phyloP scores from a whole-genome alignment of 805 yeast species.

The Starmerella riodocensis region DNA sequence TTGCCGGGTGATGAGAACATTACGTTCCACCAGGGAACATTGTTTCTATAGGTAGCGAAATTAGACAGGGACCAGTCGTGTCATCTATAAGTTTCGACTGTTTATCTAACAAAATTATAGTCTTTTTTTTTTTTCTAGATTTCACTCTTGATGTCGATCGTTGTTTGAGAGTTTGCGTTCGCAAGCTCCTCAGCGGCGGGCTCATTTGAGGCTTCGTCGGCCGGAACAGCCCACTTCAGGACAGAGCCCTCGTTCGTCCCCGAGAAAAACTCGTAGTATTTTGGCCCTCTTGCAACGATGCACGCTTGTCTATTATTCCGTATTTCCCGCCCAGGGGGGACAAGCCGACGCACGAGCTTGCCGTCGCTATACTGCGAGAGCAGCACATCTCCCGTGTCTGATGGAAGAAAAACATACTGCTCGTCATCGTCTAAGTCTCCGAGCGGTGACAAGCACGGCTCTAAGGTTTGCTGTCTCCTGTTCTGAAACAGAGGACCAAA shows the following conservation, averaged over 20 bases:
- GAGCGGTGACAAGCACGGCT: slow-evolving; percentile 40
- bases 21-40: slow-evolving; percentile 15
- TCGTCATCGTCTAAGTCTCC: slow-evolving; percentile 33
- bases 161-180: too few species aligned
- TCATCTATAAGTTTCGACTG: too few species aligned
- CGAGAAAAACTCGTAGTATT: slow-evolving; percentile 37
- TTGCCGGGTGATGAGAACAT: slow-evolving; percentile 27
- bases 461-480: slow-evolving; percentile 43
- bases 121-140: too few species aligned
- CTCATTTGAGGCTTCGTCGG: not conserved
- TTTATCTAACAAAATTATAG: too few species aligned
- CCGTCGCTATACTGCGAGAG: slow-evolving; percentile 50
- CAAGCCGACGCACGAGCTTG: slow-evolving; percentile 44
- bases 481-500: slow-evolving; percentile 70
- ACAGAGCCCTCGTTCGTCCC: slow-evolving; percentile 62
- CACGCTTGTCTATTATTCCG: slow-evolving; percentile 36
- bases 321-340: slow-evolving; percentile 21
- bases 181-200: too few species aligned
- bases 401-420: slow-evolving; percentile 46
- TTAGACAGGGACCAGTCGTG: too few species aligned
- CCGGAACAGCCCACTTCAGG: slow-evolving; percentile 34
- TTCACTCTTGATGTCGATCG: too few species aligned
- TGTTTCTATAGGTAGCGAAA: slow-evolving; percentile 11
- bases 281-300: slow-evolving; percentile 37
- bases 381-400: slow-evolving; percentile 60